Evolutionary conservation across 2,329 filamentous ascomycete species (phyloP).

Genomic region (Fusarium haematococcum): DNA sequence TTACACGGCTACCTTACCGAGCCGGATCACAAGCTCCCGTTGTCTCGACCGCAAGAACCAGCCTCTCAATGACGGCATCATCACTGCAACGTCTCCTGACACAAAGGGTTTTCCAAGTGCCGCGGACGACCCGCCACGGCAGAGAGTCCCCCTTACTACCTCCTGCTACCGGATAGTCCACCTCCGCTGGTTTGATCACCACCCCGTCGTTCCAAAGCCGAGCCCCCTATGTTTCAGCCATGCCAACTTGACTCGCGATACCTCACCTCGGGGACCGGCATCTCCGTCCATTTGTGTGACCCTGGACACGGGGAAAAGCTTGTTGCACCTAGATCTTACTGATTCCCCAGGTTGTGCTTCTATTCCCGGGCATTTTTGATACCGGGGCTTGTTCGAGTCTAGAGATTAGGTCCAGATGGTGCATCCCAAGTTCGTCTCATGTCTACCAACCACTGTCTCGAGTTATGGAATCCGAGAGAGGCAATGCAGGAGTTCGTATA

Average conservation of each 20-base stretch:
- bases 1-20: neutral
- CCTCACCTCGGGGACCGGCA: neutral
- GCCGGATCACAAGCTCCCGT: neutral
- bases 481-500: neutral
- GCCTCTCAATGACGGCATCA: neutral
- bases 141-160: constrained; percentile 16
- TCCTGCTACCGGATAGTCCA: constrained; percentile 32
- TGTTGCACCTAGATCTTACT: neutral
- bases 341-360: neutral
- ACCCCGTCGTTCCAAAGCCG: constrained; percentile 16
- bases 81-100: neutral
- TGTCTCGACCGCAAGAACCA: neutral
- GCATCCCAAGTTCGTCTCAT: constrained; percentile 29
- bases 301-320: neutral
- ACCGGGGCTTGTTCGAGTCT: neutral
- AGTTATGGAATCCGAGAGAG: constrained; percentile 5
- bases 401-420: constrained; percentile 2
- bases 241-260: constrained; percentile 5
- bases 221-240: constrained; percentile 27
- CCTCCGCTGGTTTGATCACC: constrained; percentile 36
- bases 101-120: neutral
- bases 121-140: constrained; percentile 18
- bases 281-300: neutral
- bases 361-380: constrained; percentile 4
- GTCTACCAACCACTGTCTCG: constrained; percentile 19